Evolutionary conservation across 176 grass and related monocot species (phyloP).

Genomic region (Paspalum vaginatum): DNA sequence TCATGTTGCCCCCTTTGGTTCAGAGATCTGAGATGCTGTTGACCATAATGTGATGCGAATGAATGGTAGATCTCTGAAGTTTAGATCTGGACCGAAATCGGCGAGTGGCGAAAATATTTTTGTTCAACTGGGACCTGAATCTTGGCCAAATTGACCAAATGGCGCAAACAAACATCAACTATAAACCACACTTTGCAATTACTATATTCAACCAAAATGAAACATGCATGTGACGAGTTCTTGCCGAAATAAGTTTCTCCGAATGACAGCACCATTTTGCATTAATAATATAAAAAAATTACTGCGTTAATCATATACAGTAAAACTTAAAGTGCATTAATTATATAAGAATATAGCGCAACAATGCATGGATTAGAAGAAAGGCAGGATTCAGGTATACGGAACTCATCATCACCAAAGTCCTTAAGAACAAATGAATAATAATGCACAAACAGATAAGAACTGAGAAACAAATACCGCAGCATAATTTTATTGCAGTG

Average conservation of each 20-base stretch:
- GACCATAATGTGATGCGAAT: not conserved
- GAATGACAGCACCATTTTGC: not conserved
- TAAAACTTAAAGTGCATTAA: too few relatives aligned
- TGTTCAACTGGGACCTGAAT: too few relatives aligned
- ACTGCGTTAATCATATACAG: too few relatives aligned
- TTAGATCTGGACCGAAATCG: not conserved
- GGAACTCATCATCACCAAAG: not conserved
- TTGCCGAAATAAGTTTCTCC: not conserved
- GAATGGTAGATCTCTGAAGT: not conserved
- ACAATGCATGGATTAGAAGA: not conserved
- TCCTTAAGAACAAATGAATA: not conserved
- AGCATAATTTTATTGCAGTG: not conserved
- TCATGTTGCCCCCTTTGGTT: not conserved
- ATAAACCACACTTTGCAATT: not conserved
- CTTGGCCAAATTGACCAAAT: not conserved
- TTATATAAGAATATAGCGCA: not conserved
- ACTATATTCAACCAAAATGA: not conserved
- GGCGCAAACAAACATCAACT: not conserved
- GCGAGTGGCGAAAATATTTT: too few relatives aligned
- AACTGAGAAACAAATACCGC: not conserved
- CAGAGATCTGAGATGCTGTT: slow-evolving; percentile 5
- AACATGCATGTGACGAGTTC: not conserved
- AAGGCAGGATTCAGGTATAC: not conserved
- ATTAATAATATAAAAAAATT: not conserved
- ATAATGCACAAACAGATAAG: not conserved